phyloP scores from a whole-genome alignment of 495 filamentous ascomycete genomes.

The Hypoxylon fuscum region DNA sequence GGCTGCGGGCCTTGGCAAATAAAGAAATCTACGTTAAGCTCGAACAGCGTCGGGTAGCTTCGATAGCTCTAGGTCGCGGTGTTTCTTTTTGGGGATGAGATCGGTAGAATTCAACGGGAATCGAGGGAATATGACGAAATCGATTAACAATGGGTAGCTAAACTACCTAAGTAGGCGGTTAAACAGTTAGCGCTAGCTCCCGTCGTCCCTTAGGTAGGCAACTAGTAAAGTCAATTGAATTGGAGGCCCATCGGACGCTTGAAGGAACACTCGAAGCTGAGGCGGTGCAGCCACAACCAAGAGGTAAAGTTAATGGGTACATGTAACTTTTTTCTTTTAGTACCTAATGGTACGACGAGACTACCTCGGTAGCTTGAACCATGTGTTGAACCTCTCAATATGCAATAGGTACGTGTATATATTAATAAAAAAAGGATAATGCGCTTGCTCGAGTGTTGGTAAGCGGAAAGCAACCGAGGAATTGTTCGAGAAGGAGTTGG shows the following conservation, averaged over 20 bases:
- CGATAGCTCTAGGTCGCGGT: slow-evolving; percentile 10
- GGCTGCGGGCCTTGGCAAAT: neutral
- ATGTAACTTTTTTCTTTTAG: too few species aligned
- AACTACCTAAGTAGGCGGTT: slow-evolving; percentile 33
- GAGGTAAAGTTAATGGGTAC: neutral
- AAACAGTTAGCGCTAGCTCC: slow-evolving; percentile 28
- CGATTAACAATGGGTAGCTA: slow-evolving; percentile 33
- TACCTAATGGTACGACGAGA: too few species aligned
- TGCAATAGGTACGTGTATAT: too few species aligned
- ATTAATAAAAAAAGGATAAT: too few species aligned
- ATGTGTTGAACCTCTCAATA: too few species aligned
- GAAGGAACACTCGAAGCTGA: slow-evolving; percentile 14
- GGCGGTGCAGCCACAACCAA: slow-evolving; percentile 16
- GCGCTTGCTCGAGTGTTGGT: too few species aligned
- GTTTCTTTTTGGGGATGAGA: slow-evolving; percentile 9
- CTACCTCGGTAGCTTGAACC: too few species aligned
- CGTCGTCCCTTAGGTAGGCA: slow-evolving; percentile 9
- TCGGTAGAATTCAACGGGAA: slow-evolving; percentile 5
- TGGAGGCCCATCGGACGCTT: slow-evolving; percentile 12
- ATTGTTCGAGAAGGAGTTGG: slow-evolving; percentile 32
- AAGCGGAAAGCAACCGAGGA: slow-evolving; percentile 5
- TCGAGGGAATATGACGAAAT: slow-evolving; percentile 39
- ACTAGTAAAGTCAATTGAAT: slow-evolving; percentile 14
- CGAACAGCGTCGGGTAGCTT: too few species aligned
- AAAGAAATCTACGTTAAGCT: slow-evolving; percentile 8